Evolutionary conservation across 2,329 filamentous ascomycete genomes (phyloP).

Genomic region (Epichloe sp.): DNA sequence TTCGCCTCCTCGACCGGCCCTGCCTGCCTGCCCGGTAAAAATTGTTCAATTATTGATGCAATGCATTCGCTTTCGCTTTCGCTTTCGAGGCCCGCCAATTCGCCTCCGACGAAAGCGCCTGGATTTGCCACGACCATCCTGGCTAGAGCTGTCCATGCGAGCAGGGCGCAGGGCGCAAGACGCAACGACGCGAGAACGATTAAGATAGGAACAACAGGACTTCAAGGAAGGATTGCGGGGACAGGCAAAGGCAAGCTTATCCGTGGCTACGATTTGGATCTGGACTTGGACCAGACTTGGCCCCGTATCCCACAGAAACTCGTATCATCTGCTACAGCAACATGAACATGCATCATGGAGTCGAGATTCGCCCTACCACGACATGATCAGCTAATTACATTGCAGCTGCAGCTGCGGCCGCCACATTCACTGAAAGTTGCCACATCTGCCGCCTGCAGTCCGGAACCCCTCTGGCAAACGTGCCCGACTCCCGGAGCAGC

Average conservation of each 20-base stretch:
- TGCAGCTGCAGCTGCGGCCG: neutral
- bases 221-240: neutral
- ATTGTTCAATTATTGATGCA: neutral
- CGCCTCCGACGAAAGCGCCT: neutral
- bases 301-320: neutral
- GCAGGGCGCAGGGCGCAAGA: too few relatives aligned
- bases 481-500: too few relatives aligned
- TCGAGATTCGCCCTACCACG: neutral
- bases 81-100: neutral
- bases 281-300: neutral
- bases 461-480: too few relatives aligned
- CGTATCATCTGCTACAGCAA: neutral
- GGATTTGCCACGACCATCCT: too few relatives aligned
- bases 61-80: neutral
- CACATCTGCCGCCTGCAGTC: too few relatives aligned
- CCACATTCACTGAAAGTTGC: neutral
- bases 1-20: too few relatives aligned
- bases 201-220: neutral
- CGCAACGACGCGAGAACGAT: too few relatives aligned
- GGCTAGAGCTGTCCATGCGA: too few relatives aligned
- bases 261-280: neutral
- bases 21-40: too few relatives aligned
- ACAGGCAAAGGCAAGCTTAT: neutral
- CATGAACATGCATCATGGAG: neutral
- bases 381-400: neutral